Base-by-base conservation (phyloP, 176 grass and related monocot species). In the Hordeum marinum region DNA sequence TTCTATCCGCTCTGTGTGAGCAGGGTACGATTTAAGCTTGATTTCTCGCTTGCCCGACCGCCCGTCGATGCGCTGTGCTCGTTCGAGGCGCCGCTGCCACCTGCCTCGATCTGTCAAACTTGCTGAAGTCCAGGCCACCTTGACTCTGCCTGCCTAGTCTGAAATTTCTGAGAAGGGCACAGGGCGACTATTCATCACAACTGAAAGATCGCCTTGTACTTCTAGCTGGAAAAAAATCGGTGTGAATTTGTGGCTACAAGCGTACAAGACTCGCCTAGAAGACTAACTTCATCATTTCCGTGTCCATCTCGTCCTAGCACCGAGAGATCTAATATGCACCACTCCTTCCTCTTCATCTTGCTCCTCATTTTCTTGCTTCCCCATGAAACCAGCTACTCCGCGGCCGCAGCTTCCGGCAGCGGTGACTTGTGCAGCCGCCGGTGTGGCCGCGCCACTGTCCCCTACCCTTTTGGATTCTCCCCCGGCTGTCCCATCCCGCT, bases 391-490 rank as follows among this genome's bases (percentile, higher is more conserved):
- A 54, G 17, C 43, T 27, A 40, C 52, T 29, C 39, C 15, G 4
- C 2, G 6, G 50, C 72, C 1, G 1, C 14, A 12, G 12, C 1
- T 8, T 46, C 65, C 3, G 15, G 55, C 17, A 5, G 26, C 10
- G 7, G 1, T 0, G 2, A 4, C 17, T 0, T 0, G 15, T 97
- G 94, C 83, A 73, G 63, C 11, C 83, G 60, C 5, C 34, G 1
- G 46, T 92, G 94, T 66, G 77, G 67, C n/a, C 0, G 3, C 9
- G 9, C 0, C 4, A 6, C 0, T 0, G 85, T 89, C 3, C 73
- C 83, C 0, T 97, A 90, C 63, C 94, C 94, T 0, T 85, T 97
- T 9, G 92, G 92, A 29, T 97, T 97, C 88, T 87, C 85, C 21
- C 4, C 6, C 9, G 68, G 31, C 12, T 97, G 92, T 61, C 61